A percentile compares a stretch with the other conserved stretches of the same genome.
Conservation (phyloP, 768 basidiomycete genomes). For the Coprinopsis strossmayeri region DNA sequence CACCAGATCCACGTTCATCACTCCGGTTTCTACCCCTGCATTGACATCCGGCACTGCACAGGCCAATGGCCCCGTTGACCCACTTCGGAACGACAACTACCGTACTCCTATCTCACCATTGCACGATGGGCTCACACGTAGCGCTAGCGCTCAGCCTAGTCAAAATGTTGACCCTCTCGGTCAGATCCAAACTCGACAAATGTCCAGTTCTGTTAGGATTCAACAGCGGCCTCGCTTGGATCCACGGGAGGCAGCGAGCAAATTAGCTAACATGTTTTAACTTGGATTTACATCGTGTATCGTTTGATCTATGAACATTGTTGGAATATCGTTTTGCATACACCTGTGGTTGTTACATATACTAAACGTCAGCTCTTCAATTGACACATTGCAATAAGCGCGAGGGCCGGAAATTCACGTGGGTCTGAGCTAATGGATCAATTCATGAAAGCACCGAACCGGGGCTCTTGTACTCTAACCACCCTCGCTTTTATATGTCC, state of each 20-base stretch:
- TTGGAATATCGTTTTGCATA: no score
- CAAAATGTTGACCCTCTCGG: conserved; percentile 57
- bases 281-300: background rate
- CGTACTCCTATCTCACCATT: conserved; percentile 25
- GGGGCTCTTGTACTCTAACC: background rate
- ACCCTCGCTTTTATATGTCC: background rate
- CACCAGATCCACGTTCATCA: conserved; percentile 76
- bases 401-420: no score
- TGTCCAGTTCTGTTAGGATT: conserved; percentile 70
- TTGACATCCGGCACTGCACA: no score
- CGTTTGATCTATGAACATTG: background rate
- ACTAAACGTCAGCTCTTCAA: no score
- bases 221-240: conserved; percentile 72
- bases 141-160: conserved; percentile 17
- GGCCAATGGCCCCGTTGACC: conserved; percentile 24
- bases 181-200: conserved; percentile 49
- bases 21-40: conserved; percentile 34
- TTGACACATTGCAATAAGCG: no score
- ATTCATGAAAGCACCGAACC: no score
- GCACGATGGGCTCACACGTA: conserved; percentile 17
- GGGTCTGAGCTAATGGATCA: no score
- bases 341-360: no score
- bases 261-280: conserved; percentile 85
- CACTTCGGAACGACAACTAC: conserved; percentile 30
- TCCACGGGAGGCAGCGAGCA: conserved; percentile 81